A percentile compares a stretch with the other conserved stretches of the same genome.
Conservation (phyloP, 2,329 filamentous ascomycete genomes). For the Coniochaeta pulveracea region DNA sequence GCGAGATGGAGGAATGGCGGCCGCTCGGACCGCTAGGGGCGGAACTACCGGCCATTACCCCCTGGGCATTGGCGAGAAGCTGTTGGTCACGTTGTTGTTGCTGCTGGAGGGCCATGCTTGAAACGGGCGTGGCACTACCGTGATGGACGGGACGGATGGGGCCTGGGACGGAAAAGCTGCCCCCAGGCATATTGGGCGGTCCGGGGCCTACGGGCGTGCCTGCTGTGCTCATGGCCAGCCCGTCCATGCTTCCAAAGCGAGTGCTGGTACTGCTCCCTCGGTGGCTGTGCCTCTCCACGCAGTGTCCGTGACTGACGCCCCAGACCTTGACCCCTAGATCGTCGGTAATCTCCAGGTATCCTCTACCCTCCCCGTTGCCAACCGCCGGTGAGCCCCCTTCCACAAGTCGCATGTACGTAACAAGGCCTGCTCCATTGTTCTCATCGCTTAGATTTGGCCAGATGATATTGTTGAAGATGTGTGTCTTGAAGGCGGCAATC, state of each 20-base stretch:
- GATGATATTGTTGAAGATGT: slow-evolving; percentile 96
- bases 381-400: slow-evolving; percentile 81
- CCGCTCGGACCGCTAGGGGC: slow-evolving; percentile 4
- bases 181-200: slow-evolving; percentile 10
- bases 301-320: slow-evolving; percentile 82
- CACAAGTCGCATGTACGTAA: slow-evolving; percentile 80
- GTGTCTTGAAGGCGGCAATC: slow-evolving; percentile 82
- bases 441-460: slow-evolving; percentile 98
- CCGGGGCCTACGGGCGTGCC: slow-evolving; percentile 7
- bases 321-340: slow-evolving; percentile 82
- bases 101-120: slow-evolving; percentile 12
- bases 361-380: slow-evolving; percentile 66
- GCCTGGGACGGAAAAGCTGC: slow-evolving; percentile 17
- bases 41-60: slow-evolving; percentile 5
- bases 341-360: slow-evolving; percentile 82
- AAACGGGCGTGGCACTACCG: slow-evolving; percentile 11
- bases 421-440: slow-evolving; percentile 82
- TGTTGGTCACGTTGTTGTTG: slow-evolving; percentile 14
- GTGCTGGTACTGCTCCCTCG: slow-evolving; percentile 46
- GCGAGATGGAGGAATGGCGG: slow-evolving; percentile 6
- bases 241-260: slow-evolving; percentile 38
- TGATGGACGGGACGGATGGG: slow-evolving; percentile 12
- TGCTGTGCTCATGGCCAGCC: slow-evolving; percentile 15
- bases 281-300: slow-evolving; percentile 62
- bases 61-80: slow-evolving; percentile 6